Evolutionary conservation across 2,329 filamentous ascomycete species (phyloP), one percentile per base, ranked within the genome.

Genomic region (Clonostachys chloroleuca): DNA sequence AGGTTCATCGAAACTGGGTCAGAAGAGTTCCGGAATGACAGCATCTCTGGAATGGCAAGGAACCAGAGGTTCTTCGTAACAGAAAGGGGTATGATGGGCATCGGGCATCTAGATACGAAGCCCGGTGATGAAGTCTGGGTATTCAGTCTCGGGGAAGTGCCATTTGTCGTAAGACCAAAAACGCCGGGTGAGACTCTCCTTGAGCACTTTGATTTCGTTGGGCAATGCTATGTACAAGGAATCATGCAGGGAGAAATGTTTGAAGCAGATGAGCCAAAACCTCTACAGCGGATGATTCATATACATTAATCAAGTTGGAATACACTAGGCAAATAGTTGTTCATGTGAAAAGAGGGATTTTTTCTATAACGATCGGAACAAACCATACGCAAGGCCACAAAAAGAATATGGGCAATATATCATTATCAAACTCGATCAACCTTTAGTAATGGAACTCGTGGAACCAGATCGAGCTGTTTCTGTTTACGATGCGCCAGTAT

Each of bases 61-160:
- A 24, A 51, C 6, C 51, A 53, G 42, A 56, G 47, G 40, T 37
- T 64, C 16, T 67, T 59, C 46, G 40, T 59, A 10, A 66, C 64
- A 5, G 47, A 51, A 3, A 52, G 48, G 6, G 61, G 63, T 4
- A 52, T 56, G 40, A 47, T 66, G 10, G 65, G 63, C 2, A 49
- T 64, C 6, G 61, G 60, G 1, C 61, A 62, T 7, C 12, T 33
- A 18, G 39, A 46, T 5, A 56, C 58, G 50, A 12, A 44, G 43
- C 33, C 36, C 2, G 62, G 55, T 1, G 63, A 67, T 45, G 43
- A 30, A 1, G 51, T 66, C 1, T 56, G 56, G 1, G 57, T 66
- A 7, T 46, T 66, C 7, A 48, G 55, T 30, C 63, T 63, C 1
- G 48, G 57, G 5, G 61, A 57, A 14, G 54, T 58, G 34, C 60